Evolutionary conservation across 2,329 filamentous ascomycete species (phyloP).

Genomic region (Penicillium expansum): DNA sequence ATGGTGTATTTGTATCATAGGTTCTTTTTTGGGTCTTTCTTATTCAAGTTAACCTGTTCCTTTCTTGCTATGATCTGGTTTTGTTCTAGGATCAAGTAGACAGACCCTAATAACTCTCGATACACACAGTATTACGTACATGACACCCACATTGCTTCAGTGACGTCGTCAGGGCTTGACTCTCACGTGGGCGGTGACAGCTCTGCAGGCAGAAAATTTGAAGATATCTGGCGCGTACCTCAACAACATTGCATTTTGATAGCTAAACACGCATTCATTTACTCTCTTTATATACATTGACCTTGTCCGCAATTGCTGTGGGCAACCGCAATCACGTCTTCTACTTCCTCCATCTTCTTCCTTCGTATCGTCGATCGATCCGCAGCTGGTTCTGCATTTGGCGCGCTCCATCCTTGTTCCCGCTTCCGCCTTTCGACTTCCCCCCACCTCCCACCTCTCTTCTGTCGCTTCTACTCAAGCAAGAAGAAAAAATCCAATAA

Average conservation of each 20-base stretch:
- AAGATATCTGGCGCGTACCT: constrained; percentile 12
- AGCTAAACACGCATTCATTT: constrained; percentile 10
- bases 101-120: not conserved
- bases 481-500: constrained; percentile 62
- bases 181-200: constrained; percentile 30
- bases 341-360: constrained; percentile 35
- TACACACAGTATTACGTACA: not conserved
- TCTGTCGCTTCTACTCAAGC: constrained; percentile 53
- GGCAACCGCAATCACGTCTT: constrained; percentile 32
- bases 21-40: not conserved
- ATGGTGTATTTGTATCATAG: constrained; percentile 17
- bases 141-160: not conserved
- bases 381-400: constrained; percentile 66
- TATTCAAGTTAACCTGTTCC: not conserved
- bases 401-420: constrained; percentile 32
- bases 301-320: constrained; percentile 19
- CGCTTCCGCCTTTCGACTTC: constrained; percentile 44
- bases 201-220: constrained; percentile 25
- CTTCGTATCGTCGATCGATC: constrained; percentile 55
- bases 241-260: constrained; percentile 7
- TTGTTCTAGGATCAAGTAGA: not conserved
- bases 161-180: constrained; percentile 22
- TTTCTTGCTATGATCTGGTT: not conserved
- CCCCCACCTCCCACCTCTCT: constrained; percentile 28
- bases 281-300: constrained; percentile 14